Evolutionary conservation across 1,139 yeast species (phyloP), one percentile per base, ranked within the genome.

Genomic region (Pichia sp.): DNA sequence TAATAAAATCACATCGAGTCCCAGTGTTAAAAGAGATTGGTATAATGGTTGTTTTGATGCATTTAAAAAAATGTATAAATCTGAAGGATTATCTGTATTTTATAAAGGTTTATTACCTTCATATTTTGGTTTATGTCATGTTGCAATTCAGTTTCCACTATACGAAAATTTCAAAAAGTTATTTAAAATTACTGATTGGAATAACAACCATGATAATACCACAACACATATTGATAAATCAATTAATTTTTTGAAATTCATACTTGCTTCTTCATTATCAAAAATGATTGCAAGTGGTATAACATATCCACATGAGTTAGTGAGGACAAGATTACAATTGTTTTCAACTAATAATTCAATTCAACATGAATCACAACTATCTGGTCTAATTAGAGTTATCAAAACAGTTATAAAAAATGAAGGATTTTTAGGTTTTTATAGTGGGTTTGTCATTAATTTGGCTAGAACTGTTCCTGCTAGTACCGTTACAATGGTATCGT

Each of bases 111-210:
- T 93, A 42, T 79, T 89, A 10, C 97, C 99, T 1, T 91, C 97
- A 0, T 73, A 91, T 54, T 81, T 93, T 62, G 99, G 99, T 0
- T 74, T 93, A 44, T 74, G 87, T 41, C 99, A 93, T 68, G 99
- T 93, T 42, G 99, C 97, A 0, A 87, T 93, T 50, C 99, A 93
- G 70, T 93, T 93, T 75, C 99, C 99, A 25, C 82, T 90, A n/a
- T 93, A 93, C 66, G 99, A 93, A 65, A 75, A 80, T 60, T 72
- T 93, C 58, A 93, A 93, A 65, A 67, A 66, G 42, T 29, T 73
- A 28, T 73, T 89, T 25, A 56, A 64, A 38, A 65, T 73, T 38
- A 57, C 60, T 27, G 59, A 59, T 28, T 56, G 61, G 46, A 57
- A 58, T 53, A 38, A 56, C 50, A 42, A 61, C 25, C 49, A 62